Evolutionary conservation across 345 rosid species (phyloP).

Genomic region (Kandelia obovata): DNA sequence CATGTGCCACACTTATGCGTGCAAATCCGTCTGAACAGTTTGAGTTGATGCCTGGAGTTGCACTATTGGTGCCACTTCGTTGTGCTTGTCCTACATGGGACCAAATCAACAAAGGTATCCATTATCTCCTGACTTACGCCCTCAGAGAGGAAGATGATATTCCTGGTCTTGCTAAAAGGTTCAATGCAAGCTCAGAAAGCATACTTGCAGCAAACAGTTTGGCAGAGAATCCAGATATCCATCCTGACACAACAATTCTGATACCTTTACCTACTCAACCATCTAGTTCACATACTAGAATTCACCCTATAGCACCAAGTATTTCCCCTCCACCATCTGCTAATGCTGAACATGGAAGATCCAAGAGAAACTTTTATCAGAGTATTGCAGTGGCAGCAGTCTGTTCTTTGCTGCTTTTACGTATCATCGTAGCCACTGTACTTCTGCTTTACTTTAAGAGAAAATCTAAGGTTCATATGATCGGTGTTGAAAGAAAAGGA

Average conservation of each 20-base stretch:
- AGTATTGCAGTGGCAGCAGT: constrained; percentile 31
- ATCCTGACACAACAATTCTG: constrained; percentile 46
- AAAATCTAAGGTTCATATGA: constrained; percentile 4
- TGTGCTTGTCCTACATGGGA: constrained; percentile 50
- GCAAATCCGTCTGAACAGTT: constrained; percentile 13
- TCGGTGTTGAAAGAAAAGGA: constrained; percentile 2
- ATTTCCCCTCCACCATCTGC: constrained; percentile 17
- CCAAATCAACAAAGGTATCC: constrained; percentile 34
- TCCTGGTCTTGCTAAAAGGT: constrained; percentile 31
- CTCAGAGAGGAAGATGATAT: constrained; percentile 30
- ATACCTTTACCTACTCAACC: constrained; percentile 39
- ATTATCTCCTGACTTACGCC: constrained; percentile 40
- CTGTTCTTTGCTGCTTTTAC: constrained; percentile 28
- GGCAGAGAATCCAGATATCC: constrained; percentile 17
- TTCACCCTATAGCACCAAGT: constrained; percentile 16
- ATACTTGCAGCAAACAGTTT: constrained; percentile 39
- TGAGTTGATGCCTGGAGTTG: constrained; percentile 16
- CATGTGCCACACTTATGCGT: constrained; percentile 33
- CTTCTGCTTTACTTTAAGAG: constrained; percentile 21
- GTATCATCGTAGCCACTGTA: constrained; percentile 14
- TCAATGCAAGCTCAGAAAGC: constrained; percentile 26
- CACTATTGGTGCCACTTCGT: constrained; percentile 36
- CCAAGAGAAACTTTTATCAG: constrained; percentile 22
- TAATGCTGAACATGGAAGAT: constrained; percentile 11
- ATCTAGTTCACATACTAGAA: constrained; percentile 30